Conservation (phyloP, 768 basidiomycete genomes). For the Amanita fuliginea region DNA sequence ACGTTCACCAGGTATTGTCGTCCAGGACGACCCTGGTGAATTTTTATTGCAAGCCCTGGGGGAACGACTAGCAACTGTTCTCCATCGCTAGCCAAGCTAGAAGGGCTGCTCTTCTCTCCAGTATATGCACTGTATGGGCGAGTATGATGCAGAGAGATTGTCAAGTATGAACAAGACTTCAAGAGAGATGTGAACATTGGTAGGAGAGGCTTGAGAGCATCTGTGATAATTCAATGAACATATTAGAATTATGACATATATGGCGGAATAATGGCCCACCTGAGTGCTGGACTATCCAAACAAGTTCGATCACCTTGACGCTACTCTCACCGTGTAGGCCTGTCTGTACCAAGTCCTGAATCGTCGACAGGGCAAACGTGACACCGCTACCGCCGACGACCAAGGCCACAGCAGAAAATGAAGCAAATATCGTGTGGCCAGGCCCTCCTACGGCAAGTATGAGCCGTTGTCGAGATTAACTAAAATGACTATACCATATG, state of each 20-base stretch:
- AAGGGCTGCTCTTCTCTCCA: not conserved
- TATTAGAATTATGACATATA: not conserved
- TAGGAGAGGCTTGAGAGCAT: not conserved
- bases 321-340: slow-evolving; percentile 22
- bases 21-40: slow-evolving; percentile 37
- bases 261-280: slow-evolving; percentile 4
- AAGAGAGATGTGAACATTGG: not conserved
- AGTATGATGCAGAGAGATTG: not conserved
- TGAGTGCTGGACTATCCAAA: slow-evolving; percentile 36
- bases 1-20: slow-evolving; percentile 41
- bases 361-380: slow-evolving; percentile 35
- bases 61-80: not conserved
- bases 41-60: slow-evolving; percentile 10
- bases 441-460: slow-evolving; percentile 21
- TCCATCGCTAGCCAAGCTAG: not conserved
- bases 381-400: slow-evolving; percentile 51
- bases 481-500: slow-evolving; percentile 16
- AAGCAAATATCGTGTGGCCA: slow-evolving; percentile 31
- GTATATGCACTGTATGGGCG: not conserved
- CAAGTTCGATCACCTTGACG: slow-evolving; percentile 32
- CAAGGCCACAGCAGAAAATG: slow-evolving; percentile 41
- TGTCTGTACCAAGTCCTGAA: slow-evolving; percentile 36
- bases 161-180: not conserved
- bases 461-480: not conserved
- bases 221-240: not conserved